Evolutionary conservation across 2,329 filamentous ascomycete species (phyloP).

Genomic region (Aspergillus sp.): DNA sequence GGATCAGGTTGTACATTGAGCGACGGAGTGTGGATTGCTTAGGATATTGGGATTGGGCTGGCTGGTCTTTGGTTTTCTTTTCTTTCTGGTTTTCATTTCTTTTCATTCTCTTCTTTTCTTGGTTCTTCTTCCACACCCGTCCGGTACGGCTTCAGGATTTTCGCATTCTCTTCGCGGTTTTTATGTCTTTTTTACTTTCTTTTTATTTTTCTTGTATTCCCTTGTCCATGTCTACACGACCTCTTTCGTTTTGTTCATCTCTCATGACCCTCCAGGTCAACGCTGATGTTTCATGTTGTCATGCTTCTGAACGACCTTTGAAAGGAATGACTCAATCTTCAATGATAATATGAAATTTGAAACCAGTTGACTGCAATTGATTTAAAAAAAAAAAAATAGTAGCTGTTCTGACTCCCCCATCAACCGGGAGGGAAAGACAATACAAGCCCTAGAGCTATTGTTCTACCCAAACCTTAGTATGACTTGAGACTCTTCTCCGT

Average conservation of each 20-base stretch:
- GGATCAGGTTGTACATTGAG: conserved; percentile 11
- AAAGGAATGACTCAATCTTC: not conserved
- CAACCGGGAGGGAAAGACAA: too few relatives aligned
- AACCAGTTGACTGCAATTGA: too few relatives aligned
- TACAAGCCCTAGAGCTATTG: too few relatives aligned
- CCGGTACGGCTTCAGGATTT: conserved; percentile 11
- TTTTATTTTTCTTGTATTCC: conserved; percentile 1
- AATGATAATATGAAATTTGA: not conserved
- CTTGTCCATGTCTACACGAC: too few relatives aligned
- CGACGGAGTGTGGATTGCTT: conserved; percentile 14
- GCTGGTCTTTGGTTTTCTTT: conserved; percentile 9
- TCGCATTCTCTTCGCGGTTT: conserved; percentile 2
- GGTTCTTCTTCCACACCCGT: conserved; percentile 6
- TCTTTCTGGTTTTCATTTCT: not conserved
- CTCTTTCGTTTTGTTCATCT: too few relatives aligned
- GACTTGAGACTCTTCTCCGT: too few relatives aligned
- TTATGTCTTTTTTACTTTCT: conserved; percentile 3
- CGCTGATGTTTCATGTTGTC: conserved; percentile 19
- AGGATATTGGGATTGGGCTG: conserved; percentile 13
- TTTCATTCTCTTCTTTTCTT: conserved; percentile 5
- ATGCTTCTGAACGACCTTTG: conserved; percentile 18
- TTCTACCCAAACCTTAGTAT: too few relatives aligned
- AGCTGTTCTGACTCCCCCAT: too few relatives aligned
- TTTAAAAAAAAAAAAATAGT: too few relatives aligned
- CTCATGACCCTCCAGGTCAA: too few relatives aligned